These are phyloP conservation scores for Nigrograna mackinnonii DNA, from an alignment of 2,329 filamentous ascomycete genomes.

Conservation along the genomic window DNA sequence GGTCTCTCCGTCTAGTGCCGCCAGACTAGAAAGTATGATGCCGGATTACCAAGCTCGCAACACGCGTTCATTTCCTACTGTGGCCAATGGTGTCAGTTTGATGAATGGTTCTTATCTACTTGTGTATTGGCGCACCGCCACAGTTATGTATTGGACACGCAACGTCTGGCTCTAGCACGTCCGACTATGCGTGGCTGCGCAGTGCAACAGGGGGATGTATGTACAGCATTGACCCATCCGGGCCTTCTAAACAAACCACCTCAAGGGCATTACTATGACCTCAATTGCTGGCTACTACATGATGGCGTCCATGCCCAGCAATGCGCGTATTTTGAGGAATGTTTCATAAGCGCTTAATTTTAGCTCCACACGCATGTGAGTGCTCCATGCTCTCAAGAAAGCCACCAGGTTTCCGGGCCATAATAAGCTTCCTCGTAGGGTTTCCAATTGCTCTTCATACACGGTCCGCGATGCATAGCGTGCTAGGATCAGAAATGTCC, in stretches of 20 bases:
- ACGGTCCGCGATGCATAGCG: constrained; percentile 66
- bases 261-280: not conserved
- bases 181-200: constrained; percentile 1
- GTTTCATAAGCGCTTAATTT: constrained; percentile 63
- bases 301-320: constrained; percentile 48
- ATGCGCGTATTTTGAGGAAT: constrained; percentile 55
- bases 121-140: constrained; percentile 7
- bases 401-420: constrained; percentile 56
- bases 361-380: constrained; percentile 59
- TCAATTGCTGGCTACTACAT: not conserved
- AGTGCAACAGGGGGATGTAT: not conserved
- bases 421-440: constrained; percentile 52
- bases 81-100: too few relatives aligned
- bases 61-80: constrained; percentile 2
- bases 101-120: too few relatives aligned
- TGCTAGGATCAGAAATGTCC: constrained; percentile 67
- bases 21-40: too few relatives aligned
- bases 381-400: constrained; percentile 56
- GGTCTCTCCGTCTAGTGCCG: too few relatives aligned
- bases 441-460: constrained; percentile 63
- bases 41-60: too few relatives aligned
- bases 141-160: constrained; percentile 1
- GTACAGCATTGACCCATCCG: not conserved
- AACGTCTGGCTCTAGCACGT: not conserved
- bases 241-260: too few relatives aligned